A percentile compares a stretch with the other conserved stretches of the same genome.
Conservation (phyloP, 106 monocot species). For the Apostasia ramifera region DNA sequence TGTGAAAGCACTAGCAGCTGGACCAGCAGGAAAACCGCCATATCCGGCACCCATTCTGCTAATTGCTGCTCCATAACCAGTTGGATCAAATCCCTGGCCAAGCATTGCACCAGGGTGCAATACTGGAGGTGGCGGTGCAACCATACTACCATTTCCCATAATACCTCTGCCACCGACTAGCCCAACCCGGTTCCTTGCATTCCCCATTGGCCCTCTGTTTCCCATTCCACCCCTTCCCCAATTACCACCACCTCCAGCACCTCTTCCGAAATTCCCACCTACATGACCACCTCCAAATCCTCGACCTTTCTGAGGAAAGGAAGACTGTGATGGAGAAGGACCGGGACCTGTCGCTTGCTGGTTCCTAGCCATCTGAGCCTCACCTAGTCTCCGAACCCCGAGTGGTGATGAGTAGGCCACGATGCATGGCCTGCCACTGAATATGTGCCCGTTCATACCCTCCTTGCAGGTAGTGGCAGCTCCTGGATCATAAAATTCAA, state of each 20-base stretch:
- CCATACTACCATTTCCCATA: slow-evolving; percentile 77
- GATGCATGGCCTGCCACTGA: slow-evolving; percentile 69
- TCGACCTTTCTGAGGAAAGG: slow-evolving; percentile 15
- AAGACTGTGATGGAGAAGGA: slow-evolving; percentile 16
- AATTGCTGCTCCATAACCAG: slow-evolving; percentile 65
- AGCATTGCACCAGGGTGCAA: slow-evolving; percentile 58
- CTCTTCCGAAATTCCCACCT: slow-evolving; percentile 24
- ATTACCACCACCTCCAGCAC: slow-evolving; percentile 24
- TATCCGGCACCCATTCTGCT: slow-evolving; percentile 73
- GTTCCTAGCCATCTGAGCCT: slow-evolving; percentile 39
- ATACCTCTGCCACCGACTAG: slow-evolving; percentile 63
- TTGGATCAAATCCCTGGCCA: slow-evolving; percentile 81
- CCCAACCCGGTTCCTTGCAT: slow-evolving; percentile 65
- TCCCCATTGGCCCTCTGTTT: slow-evolving; percentile 55
- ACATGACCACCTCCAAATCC: slow-evolving; percentile 18
- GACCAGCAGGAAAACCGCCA: slow-evolving; percentile 72
- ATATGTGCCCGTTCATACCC: slow-evolving; percentile 68
- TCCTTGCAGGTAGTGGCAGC: slow-evolving; percentile 71
- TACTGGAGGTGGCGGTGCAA: slow-evolving; percentile 57
- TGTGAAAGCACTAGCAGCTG: slow-evolving; percentile 50
- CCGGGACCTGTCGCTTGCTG: slow-evolving; percentile 22
- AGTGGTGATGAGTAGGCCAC: slow-evolving; percentile 66
- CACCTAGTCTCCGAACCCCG: slow-evolving; percentile 55
- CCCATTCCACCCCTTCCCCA: slow-evolving; percentile 44
- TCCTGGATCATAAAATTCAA: slow-evolving; percentile 69